These are phyloP conservation scores for Pythium aphanidermatum DNA, from an alignment of 352 stramenopile species.

Conservation along the genomic window DNA sequence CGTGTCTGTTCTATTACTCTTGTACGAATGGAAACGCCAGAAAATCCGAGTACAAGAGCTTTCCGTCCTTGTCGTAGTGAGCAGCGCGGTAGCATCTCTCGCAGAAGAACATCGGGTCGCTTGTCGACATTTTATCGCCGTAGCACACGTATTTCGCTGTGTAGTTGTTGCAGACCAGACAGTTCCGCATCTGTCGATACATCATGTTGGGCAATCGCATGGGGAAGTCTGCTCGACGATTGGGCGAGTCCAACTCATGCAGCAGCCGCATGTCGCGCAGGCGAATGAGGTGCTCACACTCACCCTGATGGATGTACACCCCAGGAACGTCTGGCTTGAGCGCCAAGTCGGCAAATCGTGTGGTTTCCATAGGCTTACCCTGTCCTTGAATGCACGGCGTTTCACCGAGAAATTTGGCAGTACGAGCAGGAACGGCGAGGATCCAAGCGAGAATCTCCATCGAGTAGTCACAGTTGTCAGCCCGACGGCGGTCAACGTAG, in stretches of 20 bases:
- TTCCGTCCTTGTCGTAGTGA: conserved; percentile 49
- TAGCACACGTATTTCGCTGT: conserved; percentile 78
- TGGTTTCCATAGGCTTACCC: conserved; percentile 32
- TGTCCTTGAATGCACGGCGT: too few species aligned
- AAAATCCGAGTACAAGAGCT: conserved; percentile 63
- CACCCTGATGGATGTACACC: conserved; percentile 70
- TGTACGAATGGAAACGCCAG: conserved; percentile 68
- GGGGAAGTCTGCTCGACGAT: conserved; percentile 32
- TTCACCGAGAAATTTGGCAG: conserved; percentile 24
- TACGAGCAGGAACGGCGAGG: conserved; percentile 21
- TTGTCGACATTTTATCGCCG: conserved; percentile 48
- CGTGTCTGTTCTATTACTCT: conserved; percentile 30
- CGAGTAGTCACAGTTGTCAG: conserved; percentile 45
- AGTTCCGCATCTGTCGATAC: conserved; percentile 49
- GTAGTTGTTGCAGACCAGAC: conserved; percentile 68
- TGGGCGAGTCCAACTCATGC: conserved; percentile 37
- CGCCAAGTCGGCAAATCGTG: conserved; percentile 32
- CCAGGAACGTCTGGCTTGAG: conserved; percentile 50
- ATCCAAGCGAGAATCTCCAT: conserved; percentile 52
- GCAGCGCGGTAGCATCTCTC: conserved; percentile 62
- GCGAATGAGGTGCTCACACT: conserved; percentile 68
- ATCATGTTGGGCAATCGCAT: conserved; percentile 53
- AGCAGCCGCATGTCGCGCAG: conserved; percentile 59
- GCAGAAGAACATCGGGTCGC: conserved; percentile 78
- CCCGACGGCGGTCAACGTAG: conserved; percentile 44